phyloP scores from a whole-genome alignment of 768 basidiomycete genomes.

The Tricholoma matsutake region DNA sequence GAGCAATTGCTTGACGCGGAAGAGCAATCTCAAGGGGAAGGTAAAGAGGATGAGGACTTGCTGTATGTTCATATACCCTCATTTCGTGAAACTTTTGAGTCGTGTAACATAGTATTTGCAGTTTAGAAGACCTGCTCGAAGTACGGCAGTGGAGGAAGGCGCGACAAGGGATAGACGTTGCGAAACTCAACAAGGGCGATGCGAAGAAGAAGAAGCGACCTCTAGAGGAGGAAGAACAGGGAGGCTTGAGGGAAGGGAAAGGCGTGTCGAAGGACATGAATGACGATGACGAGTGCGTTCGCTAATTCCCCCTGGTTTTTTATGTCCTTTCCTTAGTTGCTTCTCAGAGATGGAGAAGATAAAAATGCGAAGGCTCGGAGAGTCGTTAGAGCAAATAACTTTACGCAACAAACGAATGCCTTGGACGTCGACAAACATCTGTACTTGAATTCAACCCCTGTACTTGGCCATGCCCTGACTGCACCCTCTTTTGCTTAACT shows the following conservation, averaged over 20 bases:
- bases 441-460: slow-evolving; percentile 43
- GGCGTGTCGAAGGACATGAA: slow-evolving; percentile 23
- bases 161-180: slow-evolving; percentile 81
- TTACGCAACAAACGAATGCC: slow-evolving; percentile 95
- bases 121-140: slow-evolving; percentile 81
- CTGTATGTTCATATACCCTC: slow-evolving; percentile 40
- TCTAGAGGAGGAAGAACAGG: slow-evolving; percentile 43
- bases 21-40: slow-evolving; percentile 34
- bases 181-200: slow-evolving; percentile 84
- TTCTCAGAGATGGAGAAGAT: slow-evolving; percentile 55
- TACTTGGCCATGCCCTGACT: background rate
- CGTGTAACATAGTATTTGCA: slow-evolving; percentile 24
- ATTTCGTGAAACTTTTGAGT: slow-evolving; percentile 2
- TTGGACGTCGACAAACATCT: slow-evolving; percentile 99
- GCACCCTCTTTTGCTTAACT: background rate
- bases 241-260: slow-evolving; percentile 53
- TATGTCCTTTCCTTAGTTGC: background rate
- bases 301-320: background rate
- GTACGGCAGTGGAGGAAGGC: slow-evolving; percentile 71
- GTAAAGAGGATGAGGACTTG: slow-evolving; percentile 43
- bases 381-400: slow-evolving; percentile 83
- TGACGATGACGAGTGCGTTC: slow-evolving; percentile 63
- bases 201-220: slow-evolving; percentile 60
- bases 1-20: slow-evolving; percentile 44
- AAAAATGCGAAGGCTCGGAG: slow-evolving; percentile 69